Evolutionary conservation across 2,329 filamentous ascomycete genomes (phyloP).

Genomic region (Paecilomyces dactylethromorphus): DNA sequence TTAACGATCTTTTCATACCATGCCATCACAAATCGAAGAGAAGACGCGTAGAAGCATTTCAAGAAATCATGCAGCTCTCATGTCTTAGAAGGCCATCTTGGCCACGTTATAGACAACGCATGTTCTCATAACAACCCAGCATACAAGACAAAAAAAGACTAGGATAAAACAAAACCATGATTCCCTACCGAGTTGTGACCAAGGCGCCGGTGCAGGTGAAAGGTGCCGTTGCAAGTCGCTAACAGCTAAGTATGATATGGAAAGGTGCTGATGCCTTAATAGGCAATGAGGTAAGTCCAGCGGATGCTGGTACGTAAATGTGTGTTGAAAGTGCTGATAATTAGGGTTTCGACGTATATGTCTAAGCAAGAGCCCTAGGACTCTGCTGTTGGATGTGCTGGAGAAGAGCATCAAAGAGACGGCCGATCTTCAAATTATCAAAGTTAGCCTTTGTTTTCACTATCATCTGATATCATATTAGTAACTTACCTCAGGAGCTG

Average conservation of each 20-base stretch:
- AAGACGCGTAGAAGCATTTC: slow-evolving; percentile 13
- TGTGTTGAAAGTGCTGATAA: background rate
- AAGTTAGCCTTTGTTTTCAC: background rate
- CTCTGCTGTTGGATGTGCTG: slow-evolving; percentile 44
- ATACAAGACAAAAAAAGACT: slow-evolving; percentile 12
- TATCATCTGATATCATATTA: slow-evolving; percentile 2
- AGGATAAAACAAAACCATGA: slow-evolving; percentile 8
- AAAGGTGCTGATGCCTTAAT: background rate
- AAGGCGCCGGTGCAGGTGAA: background rate
- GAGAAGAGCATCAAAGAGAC: slow-evolving; percentile 39
- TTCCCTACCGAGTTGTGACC: background rate
- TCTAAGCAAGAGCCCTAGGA: slow-evolving; percentile 32
- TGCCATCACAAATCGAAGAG: slow-evolving; percentile 14
- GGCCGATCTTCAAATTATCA: slow-evolving; percentile 30
- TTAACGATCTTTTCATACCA: slow-evolving; percentile 36
- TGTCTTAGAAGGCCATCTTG: slow-evolving; percentile 16
- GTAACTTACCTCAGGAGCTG: slow-evolving; percentile 67
- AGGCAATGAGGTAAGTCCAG: background rate
- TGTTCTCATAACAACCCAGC: background rate
- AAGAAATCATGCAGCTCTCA: slow-evolving; percentile 8
- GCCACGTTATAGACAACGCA: slow-evolving; percentile 15
- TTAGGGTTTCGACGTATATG: background rate
- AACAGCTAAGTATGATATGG: slow-evolving; percentile 5
- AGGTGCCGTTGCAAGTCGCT: background rate
- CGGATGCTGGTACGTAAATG: background rate